Percentiles rank a stretch among this genome's conserved stretches.
These are phyloP conservation scores for Amniculicola lignicola DNA, from an alignment of 495 filamentous ascomycete species.

Conservation along the genomic window DNA sequence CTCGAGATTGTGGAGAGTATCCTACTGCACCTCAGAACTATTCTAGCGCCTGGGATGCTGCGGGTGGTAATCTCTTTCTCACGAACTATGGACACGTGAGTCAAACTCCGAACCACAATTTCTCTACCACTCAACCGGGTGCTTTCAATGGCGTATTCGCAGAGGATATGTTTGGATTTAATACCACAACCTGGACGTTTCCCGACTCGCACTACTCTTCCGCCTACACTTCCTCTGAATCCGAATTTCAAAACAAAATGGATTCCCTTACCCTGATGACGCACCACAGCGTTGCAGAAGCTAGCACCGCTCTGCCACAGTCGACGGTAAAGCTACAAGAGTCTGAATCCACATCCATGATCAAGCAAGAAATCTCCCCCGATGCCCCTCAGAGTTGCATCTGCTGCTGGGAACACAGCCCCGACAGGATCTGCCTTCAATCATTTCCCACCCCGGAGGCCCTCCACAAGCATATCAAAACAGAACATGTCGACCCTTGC, in stretches of 20 bases:
- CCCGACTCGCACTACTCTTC: not conserved
- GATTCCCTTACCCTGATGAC: slow-evolving; percentile 6
- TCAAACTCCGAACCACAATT: too few relatives aligned
- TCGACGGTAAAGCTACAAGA: too few relatives aligned
- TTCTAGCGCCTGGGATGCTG: too few relatives aligned
- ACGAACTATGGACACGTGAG: too few relatives aligned
- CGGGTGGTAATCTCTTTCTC: too few relatives aligned
- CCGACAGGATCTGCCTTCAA: slow-evolving; percentile 5
- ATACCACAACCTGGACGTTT: slow-evolving; percentile 14
- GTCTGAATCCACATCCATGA: too few relatives aligned
- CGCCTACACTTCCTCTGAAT: not conserved
- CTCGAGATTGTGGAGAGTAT: slow-evolving; percentile 6
- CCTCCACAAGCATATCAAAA: slow-evolving; percentile 33
- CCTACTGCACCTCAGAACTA: not conserved
- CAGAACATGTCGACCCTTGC: slow-evolving; percentile 24
- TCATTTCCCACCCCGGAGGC: slow-evolving; percentile 18
- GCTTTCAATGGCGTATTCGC: not conserved
- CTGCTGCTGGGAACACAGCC: slow-evolving; percentile 28
- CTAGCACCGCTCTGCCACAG: too few relatives aligned
- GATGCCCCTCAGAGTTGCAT: slow-evolving; percentile 5
- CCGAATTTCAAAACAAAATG: not conserved
- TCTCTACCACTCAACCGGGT: too few relatives aligned
- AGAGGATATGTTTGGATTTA: not conserved
- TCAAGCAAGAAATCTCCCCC: too few relatives aligned
- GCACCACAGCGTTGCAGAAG: too few relatives aligned